Conservation (phyloP, 1,139 yeast genomes). For the Casaregolazyma lundiana region DNA sequence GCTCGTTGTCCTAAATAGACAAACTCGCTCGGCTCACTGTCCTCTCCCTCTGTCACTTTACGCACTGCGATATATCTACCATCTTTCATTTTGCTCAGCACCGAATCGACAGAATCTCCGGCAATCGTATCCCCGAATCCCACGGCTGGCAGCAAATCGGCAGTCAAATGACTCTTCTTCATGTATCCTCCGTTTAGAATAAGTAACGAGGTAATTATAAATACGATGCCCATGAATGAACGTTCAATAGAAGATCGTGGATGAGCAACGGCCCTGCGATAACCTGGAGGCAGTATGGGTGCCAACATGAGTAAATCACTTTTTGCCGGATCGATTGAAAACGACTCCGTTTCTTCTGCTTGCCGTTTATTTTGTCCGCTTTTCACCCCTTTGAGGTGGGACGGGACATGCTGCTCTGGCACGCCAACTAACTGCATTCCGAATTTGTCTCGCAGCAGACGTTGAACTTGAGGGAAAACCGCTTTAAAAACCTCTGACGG, state of each 20-base stretch:
- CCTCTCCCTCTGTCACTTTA: slow-evolving; percentile 4
- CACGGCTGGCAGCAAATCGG: slow-evolving; percentile 1
- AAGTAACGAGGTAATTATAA: slow-evolving; percentile 13
- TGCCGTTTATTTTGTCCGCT: neutral
- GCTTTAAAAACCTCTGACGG: slow-evolving; percentile 1
- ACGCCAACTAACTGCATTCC: slow-evolving; percentile 7
- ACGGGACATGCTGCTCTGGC: slow-evolving; percentile 3
- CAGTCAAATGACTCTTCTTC: slow-evolving; percentile 3
- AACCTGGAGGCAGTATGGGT: slow-evolving; percentile 11
- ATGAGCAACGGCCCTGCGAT: slow-evolving; percentile 9
- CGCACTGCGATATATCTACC: slow-evolving; percentile 7
- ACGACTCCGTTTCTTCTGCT: neutral
- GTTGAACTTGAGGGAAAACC: slow-evolving; percentile 5
- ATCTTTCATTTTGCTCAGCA: slow-evolving; percentile 9
- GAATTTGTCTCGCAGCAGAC: slow-evolving; percentile 3
- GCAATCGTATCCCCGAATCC: neutral
- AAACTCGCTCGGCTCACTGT: slow-evolving; percentile 7
- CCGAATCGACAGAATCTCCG: slow-evolving; percentile 3
- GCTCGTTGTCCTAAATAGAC: slow-evolving; percentile 8
- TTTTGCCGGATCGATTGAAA: slow-evolving; percentile 2
- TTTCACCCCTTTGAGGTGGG: neutral
- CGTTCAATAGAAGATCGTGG: slow-evolving; percentile 11
- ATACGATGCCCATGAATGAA: slow-evolving; percentile 14
- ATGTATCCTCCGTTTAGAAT: slow-evolving; percentile 13
- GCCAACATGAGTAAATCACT: slow-evolving; percentile 12